Evolutionary conservation across 2,329 filamentous ascomycete genomes (phyloP).

Genomic region (Xylaria sp.): DNA sequence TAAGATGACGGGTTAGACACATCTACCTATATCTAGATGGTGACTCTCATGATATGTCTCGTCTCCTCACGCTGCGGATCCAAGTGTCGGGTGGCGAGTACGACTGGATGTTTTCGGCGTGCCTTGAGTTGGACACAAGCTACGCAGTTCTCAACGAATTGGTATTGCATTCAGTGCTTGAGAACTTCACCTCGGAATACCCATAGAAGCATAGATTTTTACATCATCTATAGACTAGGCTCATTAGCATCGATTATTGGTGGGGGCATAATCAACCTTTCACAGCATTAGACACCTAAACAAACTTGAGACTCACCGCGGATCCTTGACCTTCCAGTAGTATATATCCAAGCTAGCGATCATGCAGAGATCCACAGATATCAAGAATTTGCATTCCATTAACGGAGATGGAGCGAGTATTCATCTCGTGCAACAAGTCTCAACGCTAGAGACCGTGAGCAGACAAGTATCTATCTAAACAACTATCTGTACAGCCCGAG

Average conservation of each 20-base stretch:
- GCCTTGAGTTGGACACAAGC: too few species aligned
- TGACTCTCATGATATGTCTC: not conserved
- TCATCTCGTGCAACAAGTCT: not conserved
- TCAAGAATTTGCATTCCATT: not conserved
- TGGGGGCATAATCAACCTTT: not conserved
- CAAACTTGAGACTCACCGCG: too few species aligned
- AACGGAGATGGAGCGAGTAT: not conserved
- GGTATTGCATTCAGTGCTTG: too few species aligned
- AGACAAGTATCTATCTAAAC: conserved; percentile 1
- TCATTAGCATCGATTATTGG: not conserved
- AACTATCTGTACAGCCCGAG: conserved; percentile 6
- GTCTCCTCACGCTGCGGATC: not conserved
- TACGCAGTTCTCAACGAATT: too few species aligned
- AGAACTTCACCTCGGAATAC: not conserved
- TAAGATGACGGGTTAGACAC: not conserved
- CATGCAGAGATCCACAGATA: not conserved
- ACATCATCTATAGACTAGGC: not conserved
- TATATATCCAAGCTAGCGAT: too few species aligned
- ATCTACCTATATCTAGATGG: not conserved
- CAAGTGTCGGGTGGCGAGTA: not conserved
- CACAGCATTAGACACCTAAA: too few species aligned
- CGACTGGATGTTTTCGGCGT: not conserved
- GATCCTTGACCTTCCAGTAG: too few species aligned
- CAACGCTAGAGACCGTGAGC: not conserved
- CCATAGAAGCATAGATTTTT: not conserved